Evolutionary conservation across 2,329 filamentous ascomycete genomes (phyloP), one percentile per base, ranked within the genome.

Genomic region (Cercospora citrullina): DNA sequence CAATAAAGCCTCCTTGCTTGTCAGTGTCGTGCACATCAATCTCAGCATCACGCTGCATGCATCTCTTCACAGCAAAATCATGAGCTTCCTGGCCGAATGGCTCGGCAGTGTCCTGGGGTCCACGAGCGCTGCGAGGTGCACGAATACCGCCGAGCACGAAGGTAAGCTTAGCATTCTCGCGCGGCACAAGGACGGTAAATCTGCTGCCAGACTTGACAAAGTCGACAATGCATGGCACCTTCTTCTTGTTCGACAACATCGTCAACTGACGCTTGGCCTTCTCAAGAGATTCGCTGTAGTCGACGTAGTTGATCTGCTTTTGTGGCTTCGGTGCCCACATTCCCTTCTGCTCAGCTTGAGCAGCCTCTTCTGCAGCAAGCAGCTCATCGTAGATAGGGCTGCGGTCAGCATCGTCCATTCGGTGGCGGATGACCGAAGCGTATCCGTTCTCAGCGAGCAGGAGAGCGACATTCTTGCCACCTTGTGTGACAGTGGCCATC

Each of bases 1-100:
- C 95, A 73, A 99, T 98, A 84, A 99, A 99, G 42, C 95, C 95
- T 75, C 95, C 95, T 28, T 95, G 90, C 85, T 97, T 98, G 85
- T 99, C 95, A 73, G 93, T 91, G 75, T 94, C 93, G 79, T 97
- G 90, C 21, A 99, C 91, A 75, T 99, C 94, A 67, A 99, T 92
- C 80, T 98, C 94, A 60, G 95, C 94, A 80, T 99, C 95, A 64
- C 95, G 90, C 83, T 99, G 95, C 84, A 93, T 91, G 82, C 91
- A 93, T 67, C 94, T 89, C 75, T 88, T 90, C 81, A 92, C 93
- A 60, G 94, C 94, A 73, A 98, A 89, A 61, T 99, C 94, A 70
- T 96, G 87, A 3, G 94, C 94, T 82, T 99, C 95, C 79, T 96
- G 91, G 26, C 95, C 95, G 74, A 96, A 98, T 0, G 95, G 94